Conservation (phyloP, 805 yeast genomes). For the Yamadazyma paraphyllophila region DNA sequence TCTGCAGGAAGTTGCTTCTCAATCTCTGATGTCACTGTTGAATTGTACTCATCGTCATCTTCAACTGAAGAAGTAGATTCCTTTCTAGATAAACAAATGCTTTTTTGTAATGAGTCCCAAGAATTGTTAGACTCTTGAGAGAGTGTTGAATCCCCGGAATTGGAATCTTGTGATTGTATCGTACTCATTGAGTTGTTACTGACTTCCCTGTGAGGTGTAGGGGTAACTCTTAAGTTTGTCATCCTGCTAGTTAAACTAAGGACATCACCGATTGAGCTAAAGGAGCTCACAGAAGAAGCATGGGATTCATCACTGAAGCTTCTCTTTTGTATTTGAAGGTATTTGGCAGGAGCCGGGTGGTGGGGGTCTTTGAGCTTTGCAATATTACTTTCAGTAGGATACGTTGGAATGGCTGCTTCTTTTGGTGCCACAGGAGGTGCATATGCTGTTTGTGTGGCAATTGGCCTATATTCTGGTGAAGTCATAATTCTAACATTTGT, state of each 20-base stretch:
- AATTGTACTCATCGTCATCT: constrained; percentile 1
- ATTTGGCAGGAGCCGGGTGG: constrained; percentile 7
- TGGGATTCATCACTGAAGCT: constrained; percentile 39
- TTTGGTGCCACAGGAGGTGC: constrained; percentile 10
- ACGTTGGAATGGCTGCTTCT: constrained; percentile 4
- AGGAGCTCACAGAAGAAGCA: constrained; percentile 37
- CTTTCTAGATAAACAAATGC: constrained; percentile 11
- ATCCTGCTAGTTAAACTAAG: constrained; percentile 17
- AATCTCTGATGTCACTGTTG: constrained; percentile 1
- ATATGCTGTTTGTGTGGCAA: background rate
- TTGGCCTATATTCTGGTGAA: background rate
- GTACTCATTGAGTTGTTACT: constrained; percentile 8
- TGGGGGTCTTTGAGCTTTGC: constrained; percentile 12
- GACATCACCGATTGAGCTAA: constrained; percentile 34
- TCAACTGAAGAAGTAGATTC: constrained; percentile 1
- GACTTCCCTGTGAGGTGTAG: background rate
- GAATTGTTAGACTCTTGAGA: constrained; percentile 16
- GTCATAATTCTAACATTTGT: background rate
- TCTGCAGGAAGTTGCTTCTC: background rate
- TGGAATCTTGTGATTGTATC: constrained; percentile 4
- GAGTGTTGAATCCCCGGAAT: constrained; percentile 4
- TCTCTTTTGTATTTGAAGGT: constrained; percentile 20
- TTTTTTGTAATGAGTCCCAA: constrained; percentile 30
- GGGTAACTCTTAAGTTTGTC: background rate
- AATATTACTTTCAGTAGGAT: constrained; percentile 15